Evolutionary conservation across 1,139 yeast species (phyloP).

Genomic region (Zhuliangozyma blackwelliae): DNA sequence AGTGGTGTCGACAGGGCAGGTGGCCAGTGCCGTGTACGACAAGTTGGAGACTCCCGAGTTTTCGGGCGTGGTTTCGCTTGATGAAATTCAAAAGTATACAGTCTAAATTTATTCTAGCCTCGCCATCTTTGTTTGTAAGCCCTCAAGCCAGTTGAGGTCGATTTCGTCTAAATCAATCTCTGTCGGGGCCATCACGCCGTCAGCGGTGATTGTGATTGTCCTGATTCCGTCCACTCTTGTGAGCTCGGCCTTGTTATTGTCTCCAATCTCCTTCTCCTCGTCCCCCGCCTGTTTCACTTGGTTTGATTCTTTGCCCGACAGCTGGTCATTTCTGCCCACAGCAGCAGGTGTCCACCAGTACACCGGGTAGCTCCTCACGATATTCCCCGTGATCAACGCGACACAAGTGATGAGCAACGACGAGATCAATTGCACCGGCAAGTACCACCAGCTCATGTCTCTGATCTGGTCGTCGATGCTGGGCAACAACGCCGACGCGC

Average conservation of each 20-base stretch:
- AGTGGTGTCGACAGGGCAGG: constrained; percentile 63
- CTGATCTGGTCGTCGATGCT: constrained; percentile 44
- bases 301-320: background rate
- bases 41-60: constrained; percentile 48
- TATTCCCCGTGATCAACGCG: constrained; percentile 54
- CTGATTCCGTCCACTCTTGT: constrained; percentile 1
- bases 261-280: background rate
- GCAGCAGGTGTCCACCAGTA: constrained; percentile 59
- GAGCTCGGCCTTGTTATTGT: constrained; percentile 1
- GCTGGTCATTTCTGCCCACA: constrained; percentile 1
- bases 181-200: constrained; percentile 21
- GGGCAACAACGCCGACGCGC: constrained; percentile 67
- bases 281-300: background rate
- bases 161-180: constrained; percentile 20
- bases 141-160: constrained; percentile 24
- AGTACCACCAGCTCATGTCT: constrained; percentile 63
- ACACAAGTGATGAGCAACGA: constrained; percentile 48
- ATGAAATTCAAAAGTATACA: constrained; percentile 30
- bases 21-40: constrained; percentile 56
- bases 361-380: constrained; percentile 51
- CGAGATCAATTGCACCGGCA: constrained; percentile 54
- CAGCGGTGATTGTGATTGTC: constrained; percentile 17
- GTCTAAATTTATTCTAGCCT: constrained; percentile 1
- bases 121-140: constrained; percentile 16
- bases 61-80: constrained; percentile 57